Evolutionary conservation across 371 early-diverging fungal species (phyloP).

Genomic region (Apophysomyces variabilis): DNA sequence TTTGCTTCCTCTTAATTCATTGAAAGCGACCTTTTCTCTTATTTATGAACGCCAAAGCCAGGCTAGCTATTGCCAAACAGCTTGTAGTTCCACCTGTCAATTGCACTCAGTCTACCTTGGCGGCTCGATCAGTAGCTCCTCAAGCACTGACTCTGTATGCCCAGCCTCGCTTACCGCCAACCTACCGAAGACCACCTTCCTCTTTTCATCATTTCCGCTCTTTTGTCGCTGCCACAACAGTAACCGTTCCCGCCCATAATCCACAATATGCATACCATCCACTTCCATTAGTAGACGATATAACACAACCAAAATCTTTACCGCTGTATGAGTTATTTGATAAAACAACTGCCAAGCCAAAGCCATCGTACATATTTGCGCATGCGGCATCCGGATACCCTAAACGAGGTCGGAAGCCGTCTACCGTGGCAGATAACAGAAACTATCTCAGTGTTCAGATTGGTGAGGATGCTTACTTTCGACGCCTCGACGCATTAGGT

Average conservation of each 20-base stretch:
- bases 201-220: constrained; percentile 1
- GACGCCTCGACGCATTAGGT: constrained; percentile 77
- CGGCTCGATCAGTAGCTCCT: not conserved
- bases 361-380: constrained; percentile 62
- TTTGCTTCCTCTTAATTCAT: not conserved
- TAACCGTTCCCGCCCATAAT: not conserved
- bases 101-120: not conserved
- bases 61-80: constrained; percentile 5
- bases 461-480: constrained; percentile 85
- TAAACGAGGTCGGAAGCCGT: constrained; percentile 51
- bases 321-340: constrained; percentile 37
- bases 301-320: constrained; percentile 10
- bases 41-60: constrained; percentile 9
- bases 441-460: constrained; percentile 73
- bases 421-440: constrained; percentile 57
- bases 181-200: not conserved
- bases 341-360: constrained; percentile 44
- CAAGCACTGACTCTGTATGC: not conserved
- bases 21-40: not conserved
- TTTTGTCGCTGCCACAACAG: not conserved
- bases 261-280: constrained; percentile 4
- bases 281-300: not conserved
- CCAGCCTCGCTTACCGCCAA: not conserved
- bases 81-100: not conserved
- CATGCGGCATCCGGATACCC: constrained; percentile 79